Evolutionary conservation across 202 grass and related monocot genomes (phyloP), one percentile per base, ranked within the genome.

Genomic region (Setaria italica): DNA sequence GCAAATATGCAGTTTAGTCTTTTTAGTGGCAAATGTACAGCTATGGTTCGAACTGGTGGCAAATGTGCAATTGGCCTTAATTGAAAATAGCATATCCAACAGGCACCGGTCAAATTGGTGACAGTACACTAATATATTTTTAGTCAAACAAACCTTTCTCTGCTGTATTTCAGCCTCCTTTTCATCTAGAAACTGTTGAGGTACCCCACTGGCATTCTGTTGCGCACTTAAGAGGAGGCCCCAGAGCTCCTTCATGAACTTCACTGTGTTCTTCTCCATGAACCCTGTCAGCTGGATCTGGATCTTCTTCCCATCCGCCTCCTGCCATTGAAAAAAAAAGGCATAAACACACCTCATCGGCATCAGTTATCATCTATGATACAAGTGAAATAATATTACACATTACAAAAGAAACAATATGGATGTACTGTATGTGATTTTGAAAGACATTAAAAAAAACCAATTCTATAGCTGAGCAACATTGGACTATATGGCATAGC

Each of bases 211-310:
- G 19, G 90, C 87, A 88, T 99, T 99, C 73, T 96, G 90, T 69
- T 96, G 91, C 0, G 97, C 97, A 19, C 94, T 96, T 17, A 96
- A 77, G 33, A 99, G 93, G 13, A 94, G 90, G 63, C 60, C 83
- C 92, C 97, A 99, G 72, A 99, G 89, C 85, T 99, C 97, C 72
- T 87, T 95, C 97, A 99, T 99, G 83, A 99, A 99, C 80, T 94
- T 99, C 50, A 87, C 53, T 4, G 94, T 99, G 59, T 99, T 99
- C 83, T 99, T 99, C 85, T 99, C 97, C 90, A 99, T 96, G 84
- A 99, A 99, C 45, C 97, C 97, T 35, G 97, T 99, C 20, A 99
- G 63, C 77, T 99, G 97, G 64, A 99, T 97, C 77, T 99, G 97
- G 74, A 99, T 97, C 58, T 99, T 90, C 80, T 97, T 99, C 62